Evolutionary conservation across 2,329 filamentous ascomycete species (phyloP).

Genomic region (Fonsecaea nubica): DNA sequence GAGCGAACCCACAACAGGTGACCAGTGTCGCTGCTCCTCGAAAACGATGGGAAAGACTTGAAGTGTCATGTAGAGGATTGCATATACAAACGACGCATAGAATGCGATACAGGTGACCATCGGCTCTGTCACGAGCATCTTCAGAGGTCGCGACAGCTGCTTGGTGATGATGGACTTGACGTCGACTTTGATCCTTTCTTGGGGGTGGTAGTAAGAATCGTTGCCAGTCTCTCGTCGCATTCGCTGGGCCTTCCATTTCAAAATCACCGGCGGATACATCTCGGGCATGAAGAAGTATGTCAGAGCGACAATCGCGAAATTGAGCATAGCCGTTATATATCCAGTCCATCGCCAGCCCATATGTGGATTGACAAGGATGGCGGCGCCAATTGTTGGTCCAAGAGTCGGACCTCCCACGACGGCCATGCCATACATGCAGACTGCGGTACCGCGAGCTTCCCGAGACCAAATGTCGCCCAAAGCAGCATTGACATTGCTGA

Average conservation of each 20-base stretch:
- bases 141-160: conserved; percentile 51
- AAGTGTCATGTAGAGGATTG: conserved; percentile 55
- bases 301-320: conserved; percentile 42
- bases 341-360: conserved; percentile 57
- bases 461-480: conserved; percentile 54
- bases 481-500: conserved; percentile 53
- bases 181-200: conserved; percentile 53
- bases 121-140: conserved; percentile 57
- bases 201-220: conserved; percentile 52
- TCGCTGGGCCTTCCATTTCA: conserved; percentile 49
- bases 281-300: conserved; percentile 48
- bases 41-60: conserved; percentile 59
- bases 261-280: conserved; percentile 49
- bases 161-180: conserved; percentile 51
- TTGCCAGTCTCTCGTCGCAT: conserved; percentile 50
- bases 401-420: conserved; percentile 52
- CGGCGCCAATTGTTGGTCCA: conserved; percentile 52
- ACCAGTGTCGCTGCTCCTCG: conserved; percentile 49
- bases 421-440: conserved; percentile 50
- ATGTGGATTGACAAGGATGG: conserved; percentile 44
- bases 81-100: conserved; percentile 56
- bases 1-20: conserved; percentile 51
- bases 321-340: conserved; percentile 54
- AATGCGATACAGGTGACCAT: conserved; percentile 56
- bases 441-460: conserved; percentile 48